Percentiles rank a stretch among this genome's conserved stretches.
These are phyloP conservation scores for Leccinum boreale DNA, from an alignment of 768 basidiomycete genomes.

Conservation along the genomic window DNA sequence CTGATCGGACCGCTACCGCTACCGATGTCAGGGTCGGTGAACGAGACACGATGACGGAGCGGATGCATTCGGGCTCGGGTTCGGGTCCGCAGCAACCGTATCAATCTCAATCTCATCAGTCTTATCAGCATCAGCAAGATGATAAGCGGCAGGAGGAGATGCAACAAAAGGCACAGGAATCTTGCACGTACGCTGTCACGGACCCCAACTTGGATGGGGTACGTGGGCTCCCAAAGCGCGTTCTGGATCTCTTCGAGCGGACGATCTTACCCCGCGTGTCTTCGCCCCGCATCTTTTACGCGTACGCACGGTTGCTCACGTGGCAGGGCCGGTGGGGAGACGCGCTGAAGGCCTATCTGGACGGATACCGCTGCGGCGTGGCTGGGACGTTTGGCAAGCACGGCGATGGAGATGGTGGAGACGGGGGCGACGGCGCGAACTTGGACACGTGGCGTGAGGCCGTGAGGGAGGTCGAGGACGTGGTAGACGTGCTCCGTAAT, in stretches of 20 bases:
- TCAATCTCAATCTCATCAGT: neutral
- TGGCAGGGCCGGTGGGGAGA: slow-evolving; percentile 73
- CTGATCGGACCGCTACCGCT: slow-evolving; percentile 19
- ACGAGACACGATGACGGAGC: slow-evolving; percentile 6
- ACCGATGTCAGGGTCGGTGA: slow-evolving; percentile 10
- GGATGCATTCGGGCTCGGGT: neutral
- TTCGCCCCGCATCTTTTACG: slow-evolving; percentile 72
- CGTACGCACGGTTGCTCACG: slow-evolving; percentile 77
- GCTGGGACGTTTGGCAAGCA: slow-evolving; percentile 62
- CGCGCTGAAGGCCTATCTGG: slow-evolving; percentile 77
- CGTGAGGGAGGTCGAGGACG: slow-evolving; percentile 74
- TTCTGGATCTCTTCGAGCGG: slow-evolving; percentile 70
- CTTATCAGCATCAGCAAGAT: neutral
- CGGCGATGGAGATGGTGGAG: neutral
- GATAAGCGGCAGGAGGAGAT: neutral
- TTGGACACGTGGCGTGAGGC: slow-evolving; percentile 70
- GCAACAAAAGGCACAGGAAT: neutral
- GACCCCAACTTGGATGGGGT: slow-evolving; percentile 55
- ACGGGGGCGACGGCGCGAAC: slow-evolving; percentile 52
- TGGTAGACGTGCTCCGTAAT: slow-evolving; percentile 79
- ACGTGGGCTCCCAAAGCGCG: slow-evolving; percentile 60
- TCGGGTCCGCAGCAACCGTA: neutral
- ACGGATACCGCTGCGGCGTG: slow-evolving; percentile 74
- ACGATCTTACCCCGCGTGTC: slow-evolving; percentile 83
- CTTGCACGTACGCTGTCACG: slow-evolving; percentile 15